These are phyloP conservation scores for Colletotrichum acutatum DNA, from an alignment of 2,329 filamentous ascomycete genomes.

Conservation along the genomic window DNA sequence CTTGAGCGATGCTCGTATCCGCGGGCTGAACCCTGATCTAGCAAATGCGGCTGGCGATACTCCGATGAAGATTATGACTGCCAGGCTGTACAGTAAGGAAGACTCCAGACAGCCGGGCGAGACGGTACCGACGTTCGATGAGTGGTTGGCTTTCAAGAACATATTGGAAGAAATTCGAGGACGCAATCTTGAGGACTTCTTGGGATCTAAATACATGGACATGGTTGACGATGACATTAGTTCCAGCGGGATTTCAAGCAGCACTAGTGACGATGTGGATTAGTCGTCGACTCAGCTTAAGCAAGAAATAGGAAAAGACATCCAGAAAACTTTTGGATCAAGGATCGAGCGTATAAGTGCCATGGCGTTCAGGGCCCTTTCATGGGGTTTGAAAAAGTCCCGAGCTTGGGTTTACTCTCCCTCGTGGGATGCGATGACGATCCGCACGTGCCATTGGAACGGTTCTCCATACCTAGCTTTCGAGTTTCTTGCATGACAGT, in stretches of 20 bases:
- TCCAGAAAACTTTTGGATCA: neutral
- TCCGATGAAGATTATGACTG: constrained; percentile 16
- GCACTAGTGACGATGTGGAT: neutral
- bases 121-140: neutral
- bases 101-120: constrained; percentile 5
- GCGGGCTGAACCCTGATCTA: neutral
- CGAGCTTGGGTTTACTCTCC: neutral
- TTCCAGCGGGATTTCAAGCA: neutral
- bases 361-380: neutral
- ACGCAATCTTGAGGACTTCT: neutral
- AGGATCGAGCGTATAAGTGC: neutral
- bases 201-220: neutral
- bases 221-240: neutral
- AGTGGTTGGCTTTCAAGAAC: constrained; percentile 10
- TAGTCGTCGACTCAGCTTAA: neutral
- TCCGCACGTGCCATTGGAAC: neutral
- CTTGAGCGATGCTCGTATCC: neutral
- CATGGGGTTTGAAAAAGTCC: neutral
- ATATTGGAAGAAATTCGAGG: constrained; percentile 1
- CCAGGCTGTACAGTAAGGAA: constrained; percentile 2
- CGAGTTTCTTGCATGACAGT: neutral
- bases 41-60: constrained; percentile 10
- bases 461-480: neutral
- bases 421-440: neutral
- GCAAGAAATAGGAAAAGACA: neutral